A percentile compares a stretch with the other conserved stretches of the same genome.
Evolutionary conservation across 768 basidiomycete species (phyloP).

Genomic region (Lactarius sp.): DNA sequence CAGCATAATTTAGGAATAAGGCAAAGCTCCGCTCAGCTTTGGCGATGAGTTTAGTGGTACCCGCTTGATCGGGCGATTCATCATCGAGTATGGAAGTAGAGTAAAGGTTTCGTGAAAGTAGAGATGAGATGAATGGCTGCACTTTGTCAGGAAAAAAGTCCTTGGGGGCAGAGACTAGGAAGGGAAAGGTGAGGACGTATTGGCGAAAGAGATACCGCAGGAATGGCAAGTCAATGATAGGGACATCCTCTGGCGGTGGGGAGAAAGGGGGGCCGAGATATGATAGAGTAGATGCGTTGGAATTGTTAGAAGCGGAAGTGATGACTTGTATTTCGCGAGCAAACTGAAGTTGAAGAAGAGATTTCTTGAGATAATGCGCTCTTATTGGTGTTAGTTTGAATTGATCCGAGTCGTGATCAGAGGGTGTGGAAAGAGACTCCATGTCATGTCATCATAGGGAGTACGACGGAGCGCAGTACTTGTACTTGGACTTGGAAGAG

Average conservation of each 20-base stretch:
- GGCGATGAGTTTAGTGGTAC: conserved; percentile 60
- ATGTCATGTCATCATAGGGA: not conserved
- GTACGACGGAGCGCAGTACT: not conserved
- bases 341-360: conserved; percentile 84
- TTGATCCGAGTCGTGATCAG: conserved; percentile 1
- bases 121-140: conserved; percentile 85
- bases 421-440: not conserved
- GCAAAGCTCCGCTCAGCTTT: conserved; percentile 83
- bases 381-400: conserved; percentile 72
- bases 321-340: conserved; percentile 69
- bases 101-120: conserved; percentile 75
- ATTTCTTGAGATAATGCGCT: conserved; percentile 98
- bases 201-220: conserved; percentile 86
- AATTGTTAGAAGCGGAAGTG: conserved; percentile 42
- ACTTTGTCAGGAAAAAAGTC: conserved; percentile 93
- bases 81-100: conserved; percentile 57
- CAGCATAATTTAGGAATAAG: conserved; percentile 75
- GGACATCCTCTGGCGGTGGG: conserved; percentile 55
- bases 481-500: not conserved
- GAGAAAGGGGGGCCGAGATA: conserved; percentile 87
- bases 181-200: conserved; percentile 92
- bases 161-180: conserved; percentile 82
- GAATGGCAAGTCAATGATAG: conserved; percentile 74
- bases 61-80: conserved; percentile 44
- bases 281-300: conserved; percentile 63